Evolutionary conservation across 768 basidiomycete species (phyloP), one percentile per base, ranked within the genome.

Genomic region (Boletus rubropictus): DNA sequence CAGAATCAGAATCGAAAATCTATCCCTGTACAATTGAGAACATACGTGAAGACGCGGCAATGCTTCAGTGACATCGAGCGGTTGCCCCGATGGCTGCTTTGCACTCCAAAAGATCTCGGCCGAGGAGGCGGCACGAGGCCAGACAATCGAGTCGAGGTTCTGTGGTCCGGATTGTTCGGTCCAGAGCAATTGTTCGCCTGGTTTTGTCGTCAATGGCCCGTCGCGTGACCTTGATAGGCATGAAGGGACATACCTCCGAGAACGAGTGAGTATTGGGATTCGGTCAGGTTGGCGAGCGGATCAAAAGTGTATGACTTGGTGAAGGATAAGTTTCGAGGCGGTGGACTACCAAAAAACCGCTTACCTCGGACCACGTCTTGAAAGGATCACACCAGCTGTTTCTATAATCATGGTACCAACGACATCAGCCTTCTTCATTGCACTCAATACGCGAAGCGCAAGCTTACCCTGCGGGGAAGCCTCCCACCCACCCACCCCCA

Each of bases 81-180:
- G 54, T 0, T 52, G 48, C 1, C 72, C 75, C 6, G 62, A 53
- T 0, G 72, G 70, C 11, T 60, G 62, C 4, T 61, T 45, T 2
- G 71, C 76, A 1, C 72, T 75, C 79, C 79, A 80, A 60, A 77
- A 79, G 37, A 80, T 58, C 58, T 80, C 79, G 1, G 74, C 76
- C 0, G 73, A 69, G 1, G 74, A 65, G 0, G 71, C 73, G 1
- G 71, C 69, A 15, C 74, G 66, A 0, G 74, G 78, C 78, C 78
- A 80, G 0, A 41, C 40, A 7, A 41, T 29, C 3, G 40, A 8
- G 14, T 29, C 40, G 14, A 77, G 50, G 42, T 70, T 77, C 28
- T 61, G 55, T 28, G 74, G 67, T 10, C 67, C 69, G 1, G 71
- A 67, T 54, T 76, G 75, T 49, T 77, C 77, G 4, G 67, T 55